phyloP scores from a whole-genome alignment of 2,329 filamentous ascomycete genomes.

The Uncinocarpus reesii region DNA sequence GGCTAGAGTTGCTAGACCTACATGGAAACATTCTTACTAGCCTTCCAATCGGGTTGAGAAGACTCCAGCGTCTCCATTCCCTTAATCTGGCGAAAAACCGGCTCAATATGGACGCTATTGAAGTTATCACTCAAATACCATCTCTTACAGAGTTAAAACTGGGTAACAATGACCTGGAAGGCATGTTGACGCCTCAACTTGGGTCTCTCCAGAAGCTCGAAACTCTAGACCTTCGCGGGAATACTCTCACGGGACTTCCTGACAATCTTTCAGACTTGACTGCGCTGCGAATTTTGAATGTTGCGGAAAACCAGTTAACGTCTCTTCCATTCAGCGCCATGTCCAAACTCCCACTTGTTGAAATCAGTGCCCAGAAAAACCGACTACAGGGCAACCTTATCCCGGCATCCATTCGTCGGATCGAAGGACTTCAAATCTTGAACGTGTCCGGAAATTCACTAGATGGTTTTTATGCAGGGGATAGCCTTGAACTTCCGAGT shows the following conservation, averaged over 20 bases:
- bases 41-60: conserved; percentile 64
- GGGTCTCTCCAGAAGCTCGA: conserved; percentile 60
- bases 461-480: conserved; percentile 40
- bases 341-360: conserved; percentile 56
- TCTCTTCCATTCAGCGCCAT: conserved; percentile 61
- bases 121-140: conserved; percentile 62
- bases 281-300: conserved; percentile 63
- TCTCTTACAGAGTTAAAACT: conserved; percentile 71
- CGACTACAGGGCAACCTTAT: conserved; percentile 64
- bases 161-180: conserved; percentile 63
- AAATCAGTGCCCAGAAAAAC: conserved; percentile 69
- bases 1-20: conserved; percentile 68
- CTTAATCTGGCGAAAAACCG: conserved; percentile 81
- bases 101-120: conserved; percentile 57
- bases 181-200: conserved; percentile 55
- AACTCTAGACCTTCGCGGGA: conserved; percentile 68
- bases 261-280: conserved; percentile 55
- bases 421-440: conserved; percentile 60
- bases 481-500: conserved; percentile 54
- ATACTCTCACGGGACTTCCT: conserved; percentile 64
- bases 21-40: conserved; percentile 69
- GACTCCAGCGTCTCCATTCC: conserved; percentile 62
- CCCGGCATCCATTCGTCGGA: conserved; percentile 46
- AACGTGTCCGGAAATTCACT: conserved; percentile 72
- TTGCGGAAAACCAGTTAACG: conserved; percentile 68